Base-by-base conservation (phyloP, 2,329 filamentous ascomycete genomes). In the Aphanoascus verrucosus region DNA sequence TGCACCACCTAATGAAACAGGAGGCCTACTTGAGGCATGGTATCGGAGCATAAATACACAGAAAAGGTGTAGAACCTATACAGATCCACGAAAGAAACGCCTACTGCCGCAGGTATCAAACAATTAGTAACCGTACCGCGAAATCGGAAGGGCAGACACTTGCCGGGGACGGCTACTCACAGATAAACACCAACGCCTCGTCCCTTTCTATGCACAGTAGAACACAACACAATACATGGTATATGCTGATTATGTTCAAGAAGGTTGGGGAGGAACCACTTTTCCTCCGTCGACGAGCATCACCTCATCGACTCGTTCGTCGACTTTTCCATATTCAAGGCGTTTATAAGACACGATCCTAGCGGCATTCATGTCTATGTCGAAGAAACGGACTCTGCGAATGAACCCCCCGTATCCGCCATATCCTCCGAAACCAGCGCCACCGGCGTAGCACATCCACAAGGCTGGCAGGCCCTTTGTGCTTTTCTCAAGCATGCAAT, bases 381-480 rank as follows among this genome's bases (percentile, higher is more conserved):
- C 91, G 65, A 93, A 98, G 42, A 98, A 79, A 46, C 93, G 80
- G 51, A 96, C 78, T 31, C 89, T 82, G 23, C 93, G 85, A 63
- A 90, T 78, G 66, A 86, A 97, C 3, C 85, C 85, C 41, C 83
- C 84, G 66, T 96, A 97, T 5, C 91, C 90, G 17, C 86, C 93
- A 66, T 98, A 98, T 0, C 93, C 93, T 53, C 93, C 93, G 62
- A 98, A 95, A 1, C 93, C 93, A 28, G 83, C 81, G 23, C 86
- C 93, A 32, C 93, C 93, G 7, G 84, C 91, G 69, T 97, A 97
- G 74, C 93, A 98, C 90, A 98, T 95, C 93, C 93, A 98, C 1
- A 97, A 73, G 31, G 84, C 79, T 0, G 85, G 83, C 47, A 77
- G 77, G n/a, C 75, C 69, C 19, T 72, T 72, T 31, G 74, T 68